These are phyloP conservation scores for Irpex lacteus DNA, from an alignment of 1,284 basidiomycete species.

Conservation along the genomic window DNA sequence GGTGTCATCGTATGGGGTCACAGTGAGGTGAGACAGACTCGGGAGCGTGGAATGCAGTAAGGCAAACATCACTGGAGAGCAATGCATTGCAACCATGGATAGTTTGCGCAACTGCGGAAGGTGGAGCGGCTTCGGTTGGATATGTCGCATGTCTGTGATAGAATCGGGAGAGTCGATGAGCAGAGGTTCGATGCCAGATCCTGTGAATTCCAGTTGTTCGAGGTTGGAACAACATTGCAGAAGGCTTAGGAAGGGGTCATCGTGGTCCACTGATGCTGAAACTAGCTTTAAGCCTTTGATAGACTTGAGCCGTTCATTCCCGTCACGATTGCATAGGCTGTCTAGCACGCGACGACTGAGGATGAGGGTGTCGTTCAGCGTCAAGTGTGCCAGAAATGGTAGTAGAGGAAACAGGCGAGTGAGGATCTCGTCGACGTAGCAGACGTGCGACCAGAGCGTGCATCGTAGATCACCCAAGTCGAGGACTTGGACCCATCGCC, in stretches of 20 bases:
- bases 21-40: conserved; percentile 59
- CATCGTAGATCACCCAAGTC: conserved; percentile 60
- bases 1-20: conserved; percentile 72
- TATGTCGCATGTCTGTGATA: conserved; percentile 21
- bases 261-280: conserved; percentile 13
- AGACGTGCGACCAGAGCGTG: conserved; percentile 41
- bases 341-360: conserved; percentile 58
- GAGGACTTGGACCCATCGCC: conserved; percentile 75
- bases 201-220: conserved; percentile 66
- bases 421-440: conserved; percentile 57
- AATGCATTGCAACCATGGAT: conserved; percentile 64
- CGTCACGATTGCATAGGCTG: conserved; percentile 55
- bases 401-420: conserved; percentile 64
- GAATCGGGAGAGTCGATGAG: conserved; percentile 41
- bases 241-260: conserved; percentile 40
- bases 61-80: conserved; percentile 59
- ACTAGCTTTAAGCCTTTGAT: conserved; percentile 55
- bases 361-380: conserved; percentile 55
- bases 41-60: conserved; percentile 66
- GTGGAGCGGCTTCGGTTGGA: conserved; percentile 39
- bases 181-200: conserved; percentile 50
- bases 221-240: conserved; percentile 56
- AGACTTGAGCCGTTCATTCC: conserved; percentile 47
- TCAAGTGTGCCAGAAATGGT: conserved; percentile 63
- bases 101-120: conserved; percentile 64